A percentile compares a stretch with the other conserved stretches of the same genome.
phyloP scores from a whole-genome alignment of 208 protist genomes.

The Crithidia brevicula region DNA sequence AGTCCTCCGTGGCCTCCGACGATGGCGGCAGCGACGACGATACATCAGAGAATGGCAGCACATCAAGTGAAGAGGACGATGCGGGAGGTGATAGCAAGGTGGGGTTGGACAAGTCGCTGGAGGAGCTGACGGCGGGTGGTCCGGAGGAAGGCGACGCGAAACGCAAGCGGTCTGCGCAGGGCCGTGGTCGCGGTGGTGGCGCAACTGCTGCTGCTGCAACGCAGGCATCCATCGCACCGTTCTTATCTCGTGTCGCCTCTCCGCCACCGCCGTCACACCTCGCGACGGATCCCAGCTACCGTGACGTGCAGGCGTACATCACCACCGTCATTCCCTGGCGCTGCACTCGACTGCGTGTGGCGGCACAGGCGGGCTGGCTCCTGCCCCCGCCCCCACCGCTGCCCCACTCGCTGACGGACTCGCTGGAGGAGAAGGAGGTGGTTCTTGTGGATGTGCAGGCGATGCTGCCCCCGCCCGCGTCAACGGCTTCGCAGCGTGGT shows the following conservation, averaged over 20 bases:
- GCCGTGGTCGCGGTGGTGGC: too few relatives aligned
- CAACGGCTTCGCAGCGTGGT: too few relatives aligned
- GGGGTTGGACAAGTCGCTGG: too few relatives aligned
- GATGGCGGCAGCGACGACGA: not conserved
- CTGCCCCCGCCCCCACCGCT: constrained; percentile 43
- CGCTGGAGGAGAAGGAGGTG: constrained; percentile 18
- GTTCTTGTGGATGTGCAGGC: not conserved
- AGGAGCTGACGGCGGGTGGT: too few relatives aligned
- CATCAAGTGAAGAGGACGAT: too few relatives aligned
- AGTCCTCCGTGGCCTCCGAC: not conserved
- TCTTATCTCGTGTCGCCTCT: not conserved
- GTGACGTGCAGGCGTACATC: constrained; percentile 24
- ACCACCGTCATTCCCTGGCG: constrained; percentile 30
- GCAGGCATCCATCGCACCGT: not conserved
- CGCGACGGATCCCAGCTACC: constrained; percentile 20
- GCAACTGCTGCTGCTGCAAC: too few relatives aligned
- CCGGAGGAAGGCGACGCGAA: not conserved
- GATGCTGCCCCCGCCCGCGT: too few relatives aligned
- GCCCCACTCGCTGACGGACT: constrained; percentile 19
- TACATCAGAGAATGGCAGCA: too few relatives aligned
- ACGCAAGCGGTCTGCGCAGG: not conserved
- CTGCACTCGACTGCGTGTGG: constrained; percentile 46
- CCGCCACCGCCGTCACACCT: not conserved
- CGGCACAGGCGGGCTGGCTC: constrained; percentile 61
- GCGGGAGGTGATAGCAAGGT: too few relatives aligned